Percentiles rank a stretch among this genome's conserved stretches.
phyloP scores from a whole-genome alignment of 2,329 filamentous ascomycete genomes.

The Daldinia eschscholtzii region DNA sequence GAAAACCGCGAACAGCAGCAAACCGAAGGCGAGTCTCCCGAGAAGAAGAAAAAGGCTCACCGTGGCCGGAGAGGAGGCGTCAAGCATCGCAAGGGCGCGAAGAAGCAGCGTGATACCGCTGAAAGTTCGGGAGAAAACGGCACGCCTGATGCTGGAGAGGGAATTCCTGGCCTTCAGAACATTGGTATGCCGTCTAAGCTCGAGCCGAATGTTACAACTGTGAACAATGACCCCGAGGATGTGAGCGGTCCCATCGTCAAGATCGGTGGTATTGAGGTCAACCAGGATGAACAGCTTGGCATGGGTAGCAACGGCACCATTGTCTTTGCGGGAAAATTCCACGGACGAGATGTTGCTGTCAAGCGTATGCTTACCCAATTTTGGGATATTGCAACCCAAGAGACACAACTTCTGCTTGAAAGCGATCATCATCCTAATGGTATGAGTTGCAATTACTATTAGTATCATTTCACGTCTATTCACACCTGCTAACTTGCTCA shows the following conservation, averaged over 20 bases:
- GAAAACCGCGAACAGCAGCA: constrained; percentile 46
- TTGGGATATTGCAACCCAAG: constrained; percentile 93
- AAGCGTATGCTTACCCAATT: constrained; percentile 98
- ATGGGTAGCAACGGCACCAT: constrained; percentile 97
- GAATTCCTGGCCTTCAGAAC: constrained; percentile 73
- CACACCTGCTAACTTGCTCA: constrained; percentile 43
- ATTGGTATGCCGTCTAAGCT: constrained; percentile 66
- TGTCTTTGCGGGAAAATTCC: constrained; percentile 94
- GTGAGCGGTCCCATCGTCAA: constrained; percentile 70
- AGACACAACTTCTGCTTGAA: constrained; percentile 89
- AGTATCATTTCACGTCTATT: neutral
- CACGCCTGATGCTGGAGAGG: constrained; percentile 53
- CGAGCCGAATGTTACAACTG: constrained; percentile 72
- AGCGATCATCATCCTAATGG: constrained; percentile 95
- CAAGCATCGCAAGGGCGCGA: constrained; percentile 73
- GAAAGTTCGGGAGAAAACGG: constrained; percentile 63
- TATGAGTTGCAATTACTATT: constrained; percentile 51
- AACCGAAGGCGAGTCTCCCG: constrained; percentile 52
- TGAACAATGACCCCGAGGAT: constrained; percentile 69
- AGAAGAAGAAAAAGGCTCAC: constrained; percentile 75
- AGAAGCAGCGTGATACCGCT: constrained; percentile 65
- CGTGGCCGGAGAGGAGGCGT: constrained; percentile 79
- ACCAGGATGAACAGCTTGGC: constrained; percentile 72
- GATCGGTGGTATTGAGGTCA: constrained; percentile 74
- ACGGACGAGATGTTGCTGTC: constrained; percentile 91